Conservation (phyloP, 2,329 filamentous ascomycete genomes). For the Fusarium newnesense region DNA sequence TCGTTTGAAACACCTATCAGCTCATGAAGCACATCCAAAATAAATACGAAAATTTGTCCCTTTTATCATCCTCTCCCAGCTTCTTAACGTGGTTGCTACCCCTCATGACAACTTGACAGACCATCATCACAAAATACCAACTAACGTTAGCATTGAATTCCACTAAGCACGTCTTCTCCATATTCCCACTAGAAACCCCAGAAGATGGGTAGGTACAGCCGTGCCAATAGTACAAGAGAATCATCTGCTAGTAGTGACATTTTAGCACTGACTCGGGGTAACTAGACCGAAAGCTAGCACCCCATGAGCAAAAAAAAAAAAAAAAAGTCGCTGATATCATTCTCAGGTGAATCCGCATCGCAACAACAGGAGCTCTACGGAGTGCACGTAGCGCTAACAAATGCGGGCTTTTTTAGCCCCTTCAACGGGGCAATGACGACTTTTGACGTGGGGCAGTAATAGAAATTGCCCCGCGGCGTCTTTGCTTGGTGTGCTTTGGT, state of each 20-base stretch:
- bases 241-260: background rate
- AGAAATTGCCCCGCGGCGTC: slow-evolving; percentile 12
- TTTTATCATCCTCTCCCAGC: background rate
- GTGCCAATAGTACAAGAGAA: slow-evolving; percentile 17
- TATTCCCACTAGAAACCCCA: background rate
- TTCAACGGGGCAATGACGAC: slow-evolving; percentile 28
- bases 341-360: slow-evolving; percentile 11
- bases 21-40: background rate
- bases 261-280: background rate
- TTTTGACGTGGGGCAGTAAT: slow-evolving; percentile 21
- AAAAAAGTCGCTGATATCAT: slow-evolving; percentile 32
- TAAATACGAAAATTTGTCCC: background rate
- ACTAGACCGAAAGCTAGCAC: background rate
- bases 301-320: background rate
- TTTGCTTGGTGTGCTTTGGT: background rate
- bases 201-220: slow-evolving; percentile 3
- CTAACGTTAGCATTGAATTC: background rate
- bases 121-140: background rate
- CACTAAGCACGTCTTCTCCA: slow-evolving; percentile 7
- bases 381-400: slow-evolving; percentile 1
- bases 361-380: slow-evolving; percentile 1
- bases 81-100: background rate
- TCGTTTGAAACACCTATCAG: background rate
- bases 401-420: slow-evolving; percentile 28
- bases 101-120: slow-evolving; percentile 1